These are phyloP conservation scores for Geoglossum cookeanum DNA, from an alignment of 2,329 filamentous ascomycete genomes.

Conservation along the genomic window DNA sequence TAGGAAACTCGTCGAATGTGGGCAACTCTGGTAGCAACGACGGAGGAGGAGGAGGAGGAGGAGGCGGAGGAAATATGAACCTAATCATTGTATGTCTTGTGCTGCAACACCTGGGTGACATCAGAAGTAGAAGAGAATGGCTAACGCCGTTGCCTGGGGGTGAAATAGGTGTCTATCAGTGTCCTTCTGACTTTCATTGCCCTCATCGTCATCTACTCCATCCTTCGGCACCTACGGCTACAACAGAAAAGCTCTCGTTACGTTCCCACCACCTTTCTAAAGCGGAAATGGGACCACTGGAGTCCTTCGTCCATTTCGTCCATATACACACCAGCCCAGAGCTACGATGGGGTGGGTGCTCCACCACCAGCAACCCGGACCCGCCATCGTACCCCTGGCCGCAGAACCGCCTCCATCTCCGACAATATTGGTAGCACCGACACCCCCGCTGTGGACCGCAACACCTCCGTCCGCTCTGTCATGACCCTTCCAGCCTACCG, in stretches of 20 bases:
- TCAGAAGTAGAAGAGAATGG: not conserved
- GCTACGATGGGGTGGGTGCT: conserved; percentile 6
- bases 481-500: conserved; percentile 86
- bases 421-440: not conserved
- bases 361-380: conserved; percentile 6
- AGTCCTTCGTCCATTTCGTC: conserved; percentile 18
- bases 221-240: conserved; percentile 24
- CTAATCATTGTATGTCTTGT: not conserved
- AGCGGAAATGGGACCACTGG: conserved; percentile 33
- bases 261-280: conserved; percentile 30
- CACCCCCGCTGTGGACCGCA: conserved; percentile 41
- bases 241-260: conserved; percentile 29
- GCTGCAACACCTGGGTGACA: too few species aligned
- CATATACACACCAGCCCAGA: not conserved
- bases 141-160: not conserved
- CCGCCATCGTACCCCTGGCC: not conserved
- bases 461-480: conserved; percentile 76
- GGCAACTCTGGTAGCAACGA: not conserved
- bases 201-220: conserved; percentile 17
- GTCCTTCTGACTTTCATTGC: conserved; percentile 17
- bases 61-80: not conserved
- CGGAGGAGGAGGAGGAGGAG: not conserved
- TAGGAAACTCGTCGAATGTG: not conserved
- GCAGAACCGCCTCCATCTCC: not conserved
- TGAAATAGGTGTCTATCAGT: conserved; percentile 9